These are phyloP conservation scores for Linnemannia hyalina DNA, from an alignment of 192 early-diverging fungal genomes.

Conservation along the genomic window DNA sequence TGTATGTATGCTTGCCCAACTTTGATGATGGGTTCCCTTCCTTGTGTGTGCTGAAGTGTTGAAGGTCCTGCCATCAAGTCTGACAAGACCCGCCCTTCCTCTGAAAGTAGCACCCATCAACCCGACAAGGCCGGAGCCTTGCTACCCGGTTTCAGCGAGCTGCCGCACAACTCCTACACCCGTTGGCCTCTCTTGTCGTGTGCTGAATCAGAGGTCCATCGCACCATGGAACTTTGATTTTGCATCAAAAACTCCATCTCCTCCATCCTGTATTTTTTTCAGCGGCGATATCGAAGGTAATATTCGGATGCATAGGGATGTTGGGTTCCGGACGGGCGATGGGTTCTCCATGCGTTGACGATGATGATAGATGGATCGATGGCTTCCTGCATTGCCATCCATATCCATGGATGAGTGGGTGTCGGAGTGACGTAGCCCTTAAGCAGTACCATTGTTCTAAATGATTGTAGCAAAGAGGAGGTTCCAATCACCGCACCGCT, in stretches of 20 bases:
- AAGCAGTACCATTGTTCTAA: conserved; percentile 39
- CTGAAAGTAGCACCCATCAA: not conserved
- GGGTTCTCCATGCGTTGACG: not conserved
- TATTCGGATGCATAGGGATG: not conserved
- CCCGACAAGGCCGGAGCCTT: not conserved
- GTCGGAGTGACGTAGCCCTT: not conserved
- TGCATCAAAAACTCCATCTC: conserved; percentile 1
- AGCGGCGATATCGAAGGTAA: not conserved
- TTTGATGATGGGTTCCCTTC: not conserved
- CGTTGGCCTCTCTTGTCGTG: not conserved
- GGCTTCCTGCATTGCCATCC: not conserved
- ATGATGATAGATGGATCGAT: conserved; percentile 41
- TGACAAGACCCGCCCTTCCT: not conserved
- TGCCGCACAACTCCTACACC: not conserved
- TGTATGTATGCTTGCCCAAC: not conserved
- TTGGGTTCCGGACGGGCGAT: not conserved
- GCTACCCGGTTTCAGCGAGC: not conserved
- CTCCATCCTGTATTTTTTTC: not conserved
- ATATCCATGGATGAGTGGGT: not conserved
- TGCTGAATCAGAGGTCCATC: conserved; percentile 32
- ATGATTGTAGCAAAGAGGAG: conserved; percentile 41
- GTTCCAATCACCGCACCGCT: conserved; percentile 24
- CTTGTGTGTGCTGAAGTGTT: not conserved
- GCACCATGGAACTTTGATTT: not conserved
- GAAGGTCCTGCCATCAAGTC: not conserved